A percentile compares a stretch with the other conserved stretches of the same genome.
Conservation (phyloP, 2,329 filamentous ascomycete genomes). For the Hypoxylon sp. region DNA sequence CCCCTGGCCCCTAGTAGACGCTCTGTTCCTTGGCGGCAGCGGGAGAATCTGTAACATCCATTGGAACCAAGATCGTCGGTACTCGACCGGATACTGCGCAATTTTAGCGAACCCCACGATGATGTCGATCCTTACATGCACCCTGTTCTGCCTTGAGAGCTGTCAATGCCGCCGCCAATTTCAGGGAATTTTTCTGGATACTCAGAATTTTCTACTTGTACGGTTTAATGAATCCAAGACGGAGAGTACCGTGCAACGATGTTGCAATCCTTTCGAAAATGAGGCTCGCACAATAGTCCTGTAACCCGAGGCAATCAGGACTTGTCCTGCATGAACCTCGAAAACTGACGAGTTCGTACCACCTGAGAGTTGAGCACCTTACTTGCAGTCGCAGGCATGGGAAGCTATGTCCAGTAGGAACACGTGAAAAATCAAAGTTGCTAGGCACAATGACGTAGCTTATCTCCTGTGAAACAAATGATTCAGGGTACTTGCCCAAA, state of each 20-base stretch:
- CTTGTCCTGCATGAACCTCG: background rate
- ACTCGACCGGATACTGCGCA: constrained; percentile 31
- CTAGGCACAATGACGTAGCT: constrained; percentile 40
- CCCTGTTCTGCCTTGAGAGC: constrained; percentile 6
- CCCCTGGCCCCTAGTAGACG: constrained; percentile 14
- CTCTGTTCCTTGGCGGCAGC: constrained; percentile 36
- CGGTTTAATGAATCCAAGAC: constrained; percentile 1
- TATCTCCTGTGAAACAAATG: constrained; percentile 30
- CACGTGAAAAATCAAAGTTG: constrained; percentile 26
- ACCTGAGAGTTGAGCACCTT: background rate
- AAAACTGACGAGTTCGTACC: background rate
- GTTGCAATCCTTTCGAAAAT: constrained; percentile 18
- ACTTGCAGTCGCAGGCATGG: background rate
- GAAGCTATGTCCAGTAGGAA: background rate
- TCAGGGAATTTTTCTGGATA: background rate
- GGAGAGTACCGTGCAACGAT: constrained; percentile 15
- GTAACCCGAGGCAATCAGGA: constrained; percentile 14
- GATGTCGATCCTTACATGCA: constrained; percentile 35
- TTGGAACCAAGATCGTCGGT: constrained; percentile 36
- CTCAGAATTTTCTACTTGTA: constrained; percentile 1
- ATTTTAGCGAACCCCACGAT: constrained; percentile 36
- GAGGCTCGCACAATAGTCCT: constrained; percentile 31
- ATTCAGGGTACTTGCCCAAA: constrained; percentile 1
- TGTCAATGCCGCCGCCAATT: constrained; percentile 1
- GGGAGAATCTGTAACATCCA: constrained; percentile 35